Evolutionary conservation across 108 stramenopile species (phyloP).

Genomic region (Cyclotella atomus): DNA sequence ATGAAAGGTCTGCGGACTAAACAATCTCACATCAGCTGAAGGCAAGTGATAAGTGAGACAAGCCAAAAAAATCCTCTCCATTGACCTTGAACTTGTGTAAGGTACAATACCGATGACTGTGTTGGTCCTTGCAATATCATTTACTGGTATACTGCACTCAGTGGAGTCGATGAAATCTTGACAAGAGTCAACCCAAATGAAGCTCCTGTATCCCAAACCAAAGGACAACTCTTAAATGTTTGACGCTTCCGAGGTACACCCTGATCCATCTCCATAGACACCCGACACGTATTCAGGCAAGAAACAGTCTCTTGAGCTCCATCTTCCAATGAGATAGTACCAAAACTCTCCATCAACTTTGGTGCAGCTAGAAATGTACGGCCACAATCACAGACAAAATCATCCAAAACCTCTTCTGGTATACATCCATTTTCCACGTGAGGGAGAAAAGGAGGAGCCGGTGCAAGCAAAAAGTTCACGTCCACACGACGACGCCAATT

Average conservation of each 20-base stretch:
- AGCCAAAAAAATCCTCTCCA: background rate
- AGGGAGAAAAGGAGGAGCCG: background rate
- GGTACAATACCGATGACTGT: conserved; percentile 3
- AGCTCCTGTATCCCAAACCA: conserved; percentile 14
- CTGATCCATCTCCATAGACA: background rate
- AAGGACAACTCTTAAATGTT: conserved; percentile 3
- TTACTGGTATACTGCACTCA: conserved; percentile 1
- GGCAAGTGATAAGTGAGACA: background rate
- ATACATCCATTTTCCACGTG: background rate
- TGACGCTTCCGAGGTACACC: background rate
- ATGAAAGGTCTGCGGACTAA: conserved; percentile 1
- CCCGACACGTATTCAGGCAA: background rate
- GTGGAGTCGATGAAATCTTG: conserved; percentile 12
- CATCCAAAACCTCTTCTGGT: background rate
- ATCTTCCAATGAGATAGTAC: background rate
- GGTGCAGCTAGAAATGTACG: background rate
- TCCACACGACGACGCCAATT: background rate
- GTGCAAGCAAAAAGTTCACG: background rate
- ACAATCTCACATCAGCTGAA: background rate
- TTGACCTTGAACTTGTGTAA: conserved; percentile 5
- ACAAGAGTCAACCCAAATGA: conserved; percentile 10
- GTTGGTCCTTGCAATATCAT: conserved; percentile 8
- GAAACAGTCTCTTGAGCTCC: background rate
- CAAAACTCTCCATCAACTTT: background rate
- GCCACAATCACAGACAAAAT: background rate